Percentiles rank a stretch among this genome's conserved stretches.
Conservation (phyloP, 2,329 filamentous ascomycete species). For the Graphilbum fragrans region DNA sequence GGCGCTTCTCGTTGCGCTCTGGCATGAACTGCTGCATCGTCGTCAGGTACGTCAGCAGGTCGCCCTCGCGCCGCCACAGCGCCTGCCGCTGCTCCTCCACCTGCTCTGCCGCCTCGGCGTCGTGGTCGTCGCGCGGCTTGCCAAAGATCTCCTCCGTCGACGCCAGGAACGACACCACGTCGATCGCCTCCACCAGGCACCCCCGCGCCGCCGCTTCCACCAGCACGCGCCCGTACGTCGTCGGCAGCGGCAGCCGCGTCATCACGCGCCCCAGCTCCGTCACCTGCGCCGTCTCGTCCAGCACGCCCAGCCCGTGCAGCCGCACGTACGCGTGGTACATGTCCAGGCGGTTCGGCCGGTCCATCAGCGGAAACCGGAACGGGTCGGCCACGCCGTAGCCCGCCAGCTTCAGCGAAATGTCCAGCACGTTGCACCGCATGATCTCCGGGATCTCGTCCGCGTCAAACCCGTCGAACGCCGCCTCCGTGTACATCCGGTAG, state of each 20-base stretch:
- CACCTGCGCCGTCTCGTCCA: slow-evolving; percentile 61
- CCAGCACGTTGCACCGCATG: slow-evolving; percentile 74
- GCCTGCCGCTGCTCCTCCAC: slow-evolving; percentile 40
- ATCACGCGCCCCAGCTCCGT: slow-evolving; percentile 65
- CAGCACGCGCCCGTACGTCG: slow-evolving; percentile 68
- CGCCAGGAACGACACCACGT: slow-evolving; percentile 60
- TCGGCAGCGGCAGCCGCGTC: slow-evolving; percentile 71
- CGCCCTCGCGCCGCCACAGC: slow-evolving; percentile 48
- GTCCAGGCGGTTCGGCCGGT: slow-evolving; percentile 63
- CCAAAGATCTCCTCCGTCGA: slow-evolving; percentile 52
- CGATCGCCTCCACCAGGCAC: slow-evolving; percentile 72
- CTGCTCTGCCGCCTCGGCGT: slow-evolving; percentile 33
- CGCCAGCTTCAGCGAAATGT: slow-evolving; percentile 86
- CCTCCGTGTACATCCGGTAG: slow-evolving; percentile 77
- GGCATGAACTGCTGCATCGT: slow-evolving; percentile 49
- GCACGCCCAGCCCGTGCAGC: slow-evolving; percentile 64
- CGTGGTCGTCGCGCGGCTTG: slow-evolving; percentile 37
- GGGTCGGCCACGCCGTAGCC: slow-evolving; percentile 77
- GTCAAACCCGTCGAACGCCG: slow-evolving; percentile 60
- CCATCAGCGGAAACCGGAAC: slow-evolving; percentile 72
- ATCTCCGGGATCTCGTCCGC: slow-evolving; percentile 73
- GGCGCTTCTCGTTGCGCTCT: slow-evolving; percentile 40
- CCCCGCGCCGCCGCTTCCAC: slow-evolving; percentile 64
- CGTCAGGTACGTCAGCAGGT: slow-evolving; percentile 52
- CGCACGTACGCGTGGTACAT: slow-evolving; percentile 75